Evolutionary conservation across 78 protist genomes (phyloP), one percentile per base, ranked within the genome.

Genomic region (Dictyostelium brefeldianum): DNA sequence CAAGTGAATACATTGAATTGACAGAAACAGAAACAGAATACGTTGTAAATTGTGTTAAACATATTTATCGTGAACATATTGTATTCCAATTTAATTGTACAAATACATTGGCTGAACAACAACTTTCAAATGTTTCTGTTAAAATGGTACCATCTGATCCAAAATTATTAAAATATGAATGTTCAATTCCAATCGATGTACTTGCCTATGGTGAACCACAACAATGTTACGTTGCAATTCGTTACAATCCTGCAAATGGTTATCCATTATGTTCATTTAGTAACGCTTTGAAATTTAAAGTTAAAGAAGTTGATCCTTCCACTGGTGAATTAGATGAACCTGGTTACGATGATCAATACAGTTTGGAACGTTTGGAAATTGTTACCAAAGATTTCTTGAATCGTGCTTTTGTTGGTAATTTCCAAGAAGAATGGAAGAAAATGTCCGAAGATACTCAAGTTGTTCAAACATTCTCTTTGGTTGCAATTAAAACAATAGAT

Each of bases 1-100:
- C 96, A 94, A 41, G 96, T 12, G 83, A 80, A 73, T 78, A 94
- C n/a, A 22, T 73, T 31, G 90, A 73, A 77, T 97, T 98, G 29
- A 98, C 99, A 6, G 99, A 98, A 70, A 18, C 92, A 0, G 99
- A 98, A 92, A 95, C 98, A 1, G 99, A 98, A 71, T 99, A 98
- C 71, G 97, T 94, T 20, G 99, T 98, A 48, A 25, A 70, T 25
- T 94, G 95, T 89, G 82, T 92, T 83, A 98, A 97, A 91, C 99
- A 99, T 85, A 36, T 91, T 31, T 98, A 57, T 43, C 53, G 27
- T 20, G 64, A 47, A 51, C 96, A 97, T 92, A 48, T 98, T 31
- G 97, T 98, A 43, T 83, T 98, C 70, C 97, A 98, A 89, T 98
- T 96, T 96, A 59, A 81, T 47, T 54, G 91, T 64, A 91, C 84